Evolutionary conservation across 768 basidiomycete genomes (phyloP), one percentile per base, ranked within the genome.

Genomic region (Podaxis sp.): DNA sequence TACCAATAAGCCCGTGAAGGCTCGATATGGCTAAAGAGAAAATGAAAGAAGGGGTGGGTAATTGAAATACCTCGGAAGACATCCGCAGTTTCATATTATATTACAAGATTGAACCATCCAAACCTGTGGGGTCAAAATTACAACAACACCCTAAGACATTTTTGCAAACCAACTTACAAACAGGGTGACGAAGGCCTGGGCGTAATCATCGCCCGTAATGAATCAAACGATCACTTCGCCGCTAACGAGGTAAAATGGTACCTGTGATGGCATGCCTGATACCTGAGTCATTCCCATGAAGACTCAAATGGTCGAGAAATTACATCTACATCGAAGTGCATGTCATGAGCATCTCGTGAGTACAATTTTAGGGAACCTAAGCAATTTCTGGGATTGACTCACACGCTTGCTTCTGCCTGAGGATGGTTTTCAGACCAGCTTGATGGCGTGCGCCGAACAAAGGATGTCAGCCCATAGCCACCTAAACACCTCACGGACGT

Each of bases 11-110:
- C 20, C 13, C n/a, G 41, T 8, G 52, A 6, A 50, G 30, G 15
- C 52, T 36, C 53, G 51, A 60, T 60, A 53, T 60, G 52, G 33
- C 59, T 33, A 52, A 53, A 60, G 37, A 44, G 33, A 40, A 51
- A 48, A 36, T 30, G 26, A 48, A 12, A 36, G 30, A 58, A 36
- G 48, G 20, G 7, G n/a, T 46, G 54, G 33, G 33, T 56, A 40
- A 59, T 50, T 26, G 36, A 59, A 51, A 38, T 59, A 15, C 58
- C 22, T 59, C 58, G 20, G 49, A 50, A 24, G 22, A 17, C 36
- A 17, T 24, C 22, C 30, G 17, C 13, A 48, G 46, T 24, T 3
- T 26, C 36, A 40, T 38, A 41, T 20, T 15, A 13, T 12, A 41
- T 17, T 46, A 17, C 44, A n/a, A 37, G 48, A 36, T 12, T 52